Percentiles rank a stretch among this genome's conserved stretches.
phyloP scores from a whole-genome alignment of 106 monocot species.

The Dendrobium chrysotoxum region DNA sequence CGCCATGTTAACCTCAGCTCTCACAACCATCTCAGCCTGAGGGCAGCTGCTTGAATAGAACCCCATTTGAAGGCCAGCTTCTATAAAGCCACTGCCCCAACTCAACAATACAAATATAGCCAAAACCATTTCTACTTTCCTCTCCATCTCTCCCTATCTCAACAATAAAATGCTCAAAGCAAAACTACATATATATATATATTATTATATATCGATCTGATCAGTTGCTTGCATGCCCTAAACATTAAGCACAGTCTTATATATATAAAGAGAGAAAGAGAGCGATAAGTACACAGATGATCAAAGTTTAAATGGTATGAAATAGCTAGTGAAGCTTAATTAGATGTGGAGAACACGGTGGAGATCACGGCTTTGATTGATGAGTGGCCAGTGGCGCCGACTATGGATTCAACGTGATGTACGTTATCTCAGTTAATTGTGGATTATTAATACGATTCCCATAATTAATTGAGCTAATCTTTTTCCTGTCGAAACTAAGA shows the following conservation, averaged over 20 bases:
- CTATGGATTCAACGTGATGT: no score
- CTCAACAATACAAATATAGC: background rate
- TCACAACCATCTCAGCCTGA: slow-evolving; percentile 21
- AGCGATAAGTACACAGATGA: no score
- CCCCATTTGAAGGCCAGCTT: slow-evolving; percentile 9
- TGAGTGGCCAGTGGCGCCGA: no score
- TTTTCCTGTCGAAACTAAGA: no score
- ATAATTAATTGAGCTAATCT: no score
- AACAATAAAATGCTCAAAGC: background rate
- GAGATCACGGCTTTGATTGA: background rate
- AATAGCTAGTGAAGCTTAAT: background rate
- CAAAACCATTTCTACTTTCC: background rate
- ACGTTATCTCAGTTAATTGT: no score
- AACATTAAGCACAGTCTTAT: background rate
- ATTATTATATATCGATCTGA: no score
- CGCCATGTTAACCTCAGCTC: slow-evolving; percentile 4
- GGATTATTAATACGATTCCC: no score
- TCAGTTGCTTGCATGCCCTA: background rate
- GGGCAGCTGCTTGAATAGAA: slow-evolving; percentile 18
- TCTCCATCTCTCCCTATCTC: background rate
- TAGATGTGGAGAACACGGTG: slow-evolving; percentile 6
- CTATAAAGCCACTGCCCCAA: background rate
- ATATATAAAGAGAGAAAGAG: background rate
- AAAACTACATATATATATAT: background rate
- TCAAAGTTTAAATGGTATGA: no score